Evolutionary conservation across 2,329 filamentous ascomycete genomes (phyloP), one percentile per base, ranked within the genome.

Genomic region (Diaporthe vaccinii): DNA sequence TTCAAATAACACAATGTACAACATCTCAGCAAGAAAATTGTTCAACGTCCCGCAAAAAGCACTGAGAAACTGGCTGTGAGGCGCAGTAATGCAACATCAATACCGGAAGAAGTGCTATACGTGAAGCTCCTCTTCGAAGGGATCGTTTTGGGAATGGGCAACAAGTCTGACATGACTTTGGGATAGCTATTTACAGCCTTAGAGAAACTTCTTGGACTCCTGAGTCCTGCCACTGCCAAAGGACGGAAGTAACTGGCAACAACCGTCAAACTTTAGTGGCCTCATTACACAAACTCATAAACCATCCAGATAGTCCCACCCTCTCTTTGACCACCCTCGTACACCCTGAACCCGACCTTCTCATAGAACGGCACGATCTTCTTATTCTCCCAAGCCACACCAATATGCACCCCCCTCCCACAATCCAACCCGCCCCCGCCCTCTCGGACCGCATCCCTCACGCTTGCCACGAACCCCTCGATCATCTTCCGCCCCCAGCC

Each of bases 361-460:
- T 88, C 84, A 77, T 89, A 89, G 78, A 89, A 89, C 59, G 80
- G 78, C 58, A 89, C 84, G 20, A 89, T 87, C 81, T 85, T 85
- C 8, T 77, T 81, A 78, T 89, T 89, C 79, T 88, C 87, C 36
- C 80, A 83, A 17, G 83, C 82, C 10, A 89, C 82, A 4, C 86
- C 86, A 44, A 89, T 82, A 76, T 85, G 85, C 28, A 87, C 81
- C 3, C 87, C 87, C 77, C 78, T 82, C 34, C 83, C 84, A 53
- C 78, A 81, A 57, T 82, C 78, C 55, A 59, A 58, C 36, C 78
- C 77, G 74, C 75, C 78, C 76, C 77, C 74, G 5, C 7, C 28
- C 22, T 4, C 46, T 8, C 22, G 20, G 3, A 53, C 31, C 28
- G 22, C 62, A 25, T 68, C 74, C 79, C 58, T 79, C 70, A 88